Evolutionary conservation across 2,329 filamentous ascomycete species (phyloP).

Genomic region (Emericellopsis atlantica): DNA sequence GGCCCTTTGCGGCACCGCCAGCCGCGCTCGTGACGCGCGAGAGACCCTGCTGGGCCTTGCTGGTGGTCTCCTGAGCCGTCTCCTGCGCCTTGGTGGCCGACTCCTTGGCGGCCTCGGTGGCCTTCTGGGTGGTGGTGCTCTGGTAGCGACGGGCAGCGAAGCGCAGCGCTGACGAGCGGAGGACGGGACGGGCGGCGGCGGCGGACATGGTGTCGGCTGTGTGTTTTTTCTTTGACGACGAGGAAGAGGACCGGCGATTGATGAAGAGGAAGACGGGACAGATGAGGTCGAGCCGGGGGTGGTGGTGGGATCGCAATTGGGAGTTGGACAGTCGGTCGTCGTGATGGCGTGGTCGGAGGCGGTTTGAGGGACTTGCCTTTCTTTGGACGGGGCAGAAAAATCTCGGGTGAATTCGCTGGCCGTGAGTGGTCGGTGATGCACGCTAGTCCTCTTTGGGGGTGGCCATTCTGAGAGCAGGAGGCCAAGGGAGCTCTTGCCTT

Average conservation of each 20-base stretch:
- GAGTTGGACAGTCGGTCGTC: conserved; percentile 8
- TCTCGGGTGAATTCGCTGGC: conserved; percentile 32
- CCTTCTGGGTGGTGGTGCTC: conserved; percentile 39
- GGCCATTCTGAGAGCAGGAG: not conserved
- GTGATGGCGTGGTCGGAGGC: conserved; percentile 4
- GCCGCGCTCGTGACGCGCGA: conserved; percentile 71
- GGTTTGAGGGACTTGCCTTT: conserved; percentile 13
- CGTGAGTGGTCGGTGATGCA: not conserved
- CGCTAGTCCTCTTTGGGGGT: not conserved
- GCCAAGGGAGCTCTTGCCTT: not conserved
- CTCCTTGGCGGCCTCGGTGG: conserved; percentile 30
- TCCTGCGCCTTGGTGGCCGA: conserved; percentile 28
- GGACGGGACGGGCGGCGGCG: conserved; percentile 26
- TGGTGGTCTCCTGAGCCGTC: conserved; percentile 31
- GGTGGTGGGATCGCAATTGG: conserved; percentile 20
- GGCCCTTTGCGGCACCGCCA: conserved; percentile 59
- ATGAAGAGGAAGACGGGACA: conserved; percentile 5
- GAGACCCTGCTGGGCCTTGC: conserved; percentile 71
- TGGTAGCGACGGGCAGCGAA: conserved; percentile 45
- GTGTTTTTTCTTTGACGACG: conserved; percentile 1
- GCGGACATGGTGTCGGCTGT: conserved; percentile 12
- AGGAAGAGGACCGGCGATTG: conserved; percentile 3
- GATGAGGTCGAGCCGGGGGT: conserved; percentile 12
- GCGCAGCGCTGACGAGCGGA: conserved; percentile 32
- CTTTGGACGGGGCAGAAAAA: conserved; percentile 23